These are phyloP conservation scores for Naganishia cerealis DNA, from an alignment of 1,284 basidiomycete genomes.

Conservation along the genomic window DNA sequence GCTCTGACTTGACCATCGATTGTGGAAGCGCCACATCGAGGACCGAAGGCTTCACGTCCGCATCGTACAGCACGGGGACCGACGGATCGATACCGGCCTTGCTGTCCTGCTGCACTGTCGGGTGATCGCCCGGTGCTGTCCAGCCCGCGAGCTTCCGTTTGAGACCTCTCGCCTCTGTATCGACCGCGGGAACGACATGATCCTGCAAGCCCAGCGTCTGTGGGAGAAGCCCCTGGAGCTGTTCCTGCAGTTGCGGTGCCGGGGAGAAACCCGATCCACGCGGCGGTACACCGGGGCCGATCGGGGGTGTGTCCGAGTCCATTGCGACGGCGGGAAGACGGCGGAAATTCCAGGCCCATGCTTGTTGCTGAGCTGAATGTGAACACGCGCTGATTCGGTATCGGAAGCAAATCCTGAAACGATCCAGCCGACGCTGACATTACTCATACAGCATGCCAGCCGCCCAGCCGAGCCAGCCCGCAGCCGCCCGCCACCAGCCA, in stretches of 20 bases:
- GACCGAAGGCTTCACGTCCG: background rate
- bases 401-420: conserved; percentile 23
- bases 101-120: background rate
- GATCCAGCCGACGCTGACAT: background rate
- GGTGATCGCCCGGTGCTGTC: conserved; percentile 10
- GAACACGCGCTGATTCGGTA: background rate
- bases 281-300: no score
- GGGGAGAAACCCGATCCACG: no score
- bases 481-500: background rate
- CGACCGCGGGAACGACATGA: background rate
- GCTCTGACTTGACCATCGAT: conserved; percentile 5
- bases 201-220: no score
- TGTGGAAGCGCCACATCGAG: background rate
- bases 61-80: background rate
- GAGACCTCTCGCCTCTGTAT: conserved; percentile 9
- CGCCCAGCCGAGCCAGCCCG: background rate
- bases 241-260: no score
- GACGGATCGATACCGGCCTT: background rate
- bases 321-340: no score
- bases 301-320: no score
- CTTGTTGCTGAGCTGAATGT: background rate
- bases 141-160: conserved; percentile 22
- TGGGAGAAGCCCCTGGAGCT: no score
- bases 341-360: no score
- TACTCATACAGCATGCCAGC: background rate